Base-by-base conservation (phyloP, 495 filamentous ascomycete species). In the Penicillium angulare region DNA sequence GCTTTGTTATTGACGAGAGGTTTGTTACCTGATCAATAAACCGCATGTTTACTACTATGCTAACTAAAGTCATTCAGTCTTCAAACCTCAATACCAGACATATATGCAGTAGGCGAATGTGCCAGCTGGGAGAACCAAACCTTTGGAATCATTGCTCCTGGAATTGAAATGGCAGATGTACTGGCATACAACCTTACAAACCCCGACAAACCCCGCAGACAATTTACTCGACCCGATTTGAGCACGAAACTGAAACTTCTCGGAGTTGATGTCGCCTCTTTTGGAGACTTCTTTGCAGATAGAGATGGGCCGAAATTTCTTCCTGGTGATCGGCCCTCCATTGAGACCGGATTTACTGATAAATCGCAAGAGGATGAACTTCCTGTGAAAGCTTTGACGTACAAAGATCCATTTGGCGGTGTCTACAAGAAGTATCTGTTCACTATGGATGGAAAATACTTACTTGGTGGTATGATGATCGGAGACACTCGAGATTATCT, bases 391-490 rank as follows among this genome's bases (percentile, higher is more conserved):
- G 87, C 92, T 0, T 72, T 97, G 50, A 90, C 86, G 0, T 97
- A 96, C 69, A 93, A 88, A 52, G 92, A 97, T 67, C 92, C 92
- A 0, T 96, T 97, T 64, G 79, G 84, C 50, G 86, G 90, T n/a
- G 83, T 96, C 1, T 97, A 97, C 68, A 96, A 97, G 69, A 97
- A 97, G 67, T 97, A 91, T 67, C 71, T 97, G 6, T 96, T 96
- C 57, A 95, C 92, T 2, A 67, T 86, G 63, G 92, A 97, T 63
- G 92, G 92, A 18, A 95, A 96, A 63, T 93, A 90, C 65, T 74
- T 97, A 2, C 81, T 97, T 6, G 92, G 92, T 15, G 92, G 92
- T 3, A 97, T 97, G 92, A 96, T 97, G 88, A 96, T 97, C 49
- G 92, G 92, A 29, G 92, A 97, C 67, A 96, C 91, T 0, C 86